A percentile compares a stretch with the other conserved stretches of the same genome.
phyloP scores from a whole-genome alignment of 2,329 filamentous ascomycete genomes.

The Purpureocillium takamizusanense region DNA sequence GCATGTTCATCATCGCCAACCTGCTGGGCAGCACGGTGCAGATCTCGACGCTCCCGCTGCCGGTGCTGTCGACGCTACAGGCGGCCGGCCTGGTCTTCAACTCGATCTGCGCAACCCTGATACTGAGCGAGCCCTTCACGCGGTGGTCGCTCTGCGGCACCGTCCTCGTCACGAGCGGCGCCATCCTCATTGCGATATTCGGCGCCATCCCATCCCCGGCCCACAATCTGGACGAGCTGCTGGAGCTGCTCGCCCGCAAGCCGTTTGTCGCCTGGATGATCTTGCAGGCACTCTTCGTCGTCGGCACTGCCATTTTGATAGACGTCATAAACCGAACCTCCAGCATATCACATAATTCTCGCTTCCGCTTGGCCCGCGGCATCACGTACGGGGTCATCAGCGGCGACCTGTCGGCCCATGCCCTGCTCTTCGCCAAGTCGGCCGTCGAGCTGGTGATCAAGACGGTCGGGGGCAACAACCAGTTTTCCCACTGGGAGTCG shows the following conservation, averaged over 20 bases:
- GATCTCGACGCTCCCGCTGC: slow-evolving; percentile 89
- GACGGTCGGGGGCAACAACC: slow-evolving; percentile 79
- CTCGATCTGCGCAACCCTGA: slow-evolving; percentile 89
- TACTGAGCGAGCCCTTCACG: slow-evolving; percentile 90
- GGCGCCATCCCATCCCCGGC: slow-evolving; percentile 90
- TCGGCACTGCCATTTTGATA: slow-evolving; percentile 55
- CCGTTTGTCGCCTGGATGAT: slow-evolving; percentile 87
- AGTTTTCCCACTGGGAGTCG: slow-evolving; percentile 92
- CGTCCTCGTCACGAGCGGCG: slow-evolving; percentile 75
- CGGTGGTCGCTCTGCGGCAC: slow-evolving; percentile 88
- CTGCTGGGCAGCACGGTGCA: slow-evolving; percentile 92
- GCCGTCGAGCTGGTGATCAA: slow-evolving; percentile 87
- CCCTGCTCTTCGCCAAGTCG: slow-evolving; percentile 87
- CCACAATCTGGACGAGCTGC: slow-evolving; percentile 74
- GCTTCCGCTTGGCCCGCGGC: slow-evolving; percentile 68
- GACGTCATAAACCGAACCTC: slow-evolving; percentile 45
- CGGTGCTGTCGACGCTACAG: slow-evolving; percentile 89
- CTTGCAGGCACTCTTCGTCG: slow-evolving; percentile 64
- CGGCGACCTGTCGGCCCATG: slow-evolving; percentile 89
- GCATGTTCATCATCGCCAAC: slow-evolving; percentile 93
- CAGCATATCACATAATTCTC: slow-evolving; percentile 48
- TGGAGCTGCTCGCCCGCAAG: slow-evolving; percentile 62
- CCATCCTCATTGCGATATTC: slow-evolving; percentile 87
- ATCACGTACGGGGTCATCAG: slow-evolving; percentile 84
- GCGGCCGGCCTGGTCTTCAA: slow-evolving; percentile 97